Evolutionary conservation across 2,329 filamentous ascomycete genomes (phyloP).

Genomic region (Ceratocystis cacaofunesta): DNA sequence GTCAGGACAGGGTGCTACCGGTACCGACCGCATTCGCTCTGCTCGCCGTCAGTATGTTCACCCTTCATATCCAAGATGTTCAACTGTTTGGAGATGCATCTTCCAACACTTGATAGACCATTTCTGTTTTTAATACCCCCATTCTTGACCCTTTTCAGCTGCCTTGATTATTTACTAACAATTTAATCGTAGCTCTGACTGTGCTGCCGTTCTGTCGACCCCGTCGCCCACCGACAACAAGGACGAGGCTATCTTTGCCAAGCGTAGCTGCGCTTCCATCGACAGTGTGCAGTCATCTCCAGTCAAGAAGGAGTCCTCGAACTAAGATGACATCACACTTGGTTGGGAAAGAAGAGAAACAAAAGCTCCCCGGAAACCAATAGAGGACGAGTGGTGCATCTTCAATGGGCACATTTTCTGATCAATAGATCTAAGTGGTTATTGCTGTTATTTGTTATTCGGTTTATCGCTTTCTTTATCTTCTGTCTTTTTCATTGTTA

Average conservation of each 20-base stretch:
- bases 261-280: conserved; percentile 33
- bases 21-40: conserved; percentile 4
- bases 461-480: conserved; percentile 7
- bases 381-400: background rate
- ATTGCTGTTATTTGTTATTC: conserved; percentile 7
- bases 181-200: conserved; percentile 29
- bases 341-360: background rate
- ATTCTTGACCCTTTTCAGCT: background rate
- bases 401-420: background rate
- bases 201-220: conserved; percentile 24
- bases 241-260: conserved; percentile 40
- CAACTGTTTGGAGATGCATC: conserved; percentile 17
- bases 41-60: conserved; percentile 11
- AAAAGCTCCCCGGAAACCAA: background rate
- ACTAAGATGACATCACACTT: conserved; percentile 5
- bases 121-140: background rate
- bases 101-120: conserved; percentile 17
- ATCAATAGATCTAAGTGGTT: conserved; percentile 3
- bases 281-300: conserved; percentile 37
- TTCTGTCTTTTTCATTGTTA: conserved; percentile 9
- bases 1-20: conserved; percentile 4
- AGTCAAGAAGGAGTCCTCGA: conserved; percentile 22
- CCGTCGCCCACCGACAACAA: conserved; percentile 35
- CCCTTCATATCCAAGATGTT: background rate
- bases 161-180: conserved; percentile 23